A percentile compares a stretch with the other conserved stretches of the same genome.
These are phyloP conservation scores for Ballota nigra DNA, from an alignment of 257 asterid species.

Conservation along the genomic window DNA sequence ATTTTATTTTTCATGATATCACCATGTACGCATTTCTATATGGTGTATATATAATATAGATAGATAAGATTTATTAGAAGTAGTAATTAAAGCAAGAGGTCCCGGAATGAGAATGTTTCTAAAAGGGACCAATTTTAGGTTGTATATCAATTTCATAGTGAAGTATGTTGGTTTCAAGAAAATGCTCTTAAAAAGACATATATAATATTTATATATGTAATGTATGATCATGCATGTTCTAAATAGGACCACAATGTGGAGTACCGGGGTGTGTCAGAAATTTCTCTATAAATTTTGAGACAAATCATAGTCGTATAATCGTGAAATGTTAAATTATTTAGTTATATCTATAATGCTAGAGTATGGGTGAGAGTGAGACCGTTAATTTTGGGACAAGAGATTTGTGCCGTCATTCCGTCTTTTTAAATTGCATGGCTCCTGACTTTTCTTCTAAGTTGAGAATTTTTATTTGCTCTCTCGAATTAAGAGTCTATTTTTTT, in stretches of 20 bases:
- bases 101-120: slow-evolving; percentile 37
- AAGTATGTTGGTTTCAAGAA: background rate
- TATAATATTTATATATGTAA: too few relatives aligned
- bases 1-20: background rate
- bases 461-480: too few relatives aligned
- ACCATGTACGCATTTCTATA: background rate
- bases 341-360: too few relatives aligned
- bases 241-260: slow-evolving; percentile 11
- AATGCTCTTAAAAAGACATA: background rate
- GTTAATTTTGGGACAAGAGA: too few relatives aligned
- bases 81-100: slow-evolving; percentile 21
- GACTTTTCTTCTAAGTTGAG: too few relatives aligned
- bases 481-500: too few relatives aligned
- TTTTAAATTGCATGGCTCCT: too few relatives aligned
- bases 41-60: background rate
- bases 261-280: slow-evolving; percentile 9
- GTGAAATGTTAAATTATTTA: too few relatives aligned
- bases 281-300: background rate
- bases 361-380: too few relatives aligned
- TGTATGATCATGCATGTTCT: background rate
- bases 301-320: too few relatives aligned
- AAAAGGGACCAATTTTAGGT: slow-evolving; percentile 30
- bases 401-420: too few relatives aligned
- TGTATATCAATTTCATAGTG: slow-evolving; percentile 27
- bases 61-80: background rate